Evolutionary conservation across 1,284 basidiomycete species (phyloP).

Genomic region (Sporisorium sorghi): DNA sequence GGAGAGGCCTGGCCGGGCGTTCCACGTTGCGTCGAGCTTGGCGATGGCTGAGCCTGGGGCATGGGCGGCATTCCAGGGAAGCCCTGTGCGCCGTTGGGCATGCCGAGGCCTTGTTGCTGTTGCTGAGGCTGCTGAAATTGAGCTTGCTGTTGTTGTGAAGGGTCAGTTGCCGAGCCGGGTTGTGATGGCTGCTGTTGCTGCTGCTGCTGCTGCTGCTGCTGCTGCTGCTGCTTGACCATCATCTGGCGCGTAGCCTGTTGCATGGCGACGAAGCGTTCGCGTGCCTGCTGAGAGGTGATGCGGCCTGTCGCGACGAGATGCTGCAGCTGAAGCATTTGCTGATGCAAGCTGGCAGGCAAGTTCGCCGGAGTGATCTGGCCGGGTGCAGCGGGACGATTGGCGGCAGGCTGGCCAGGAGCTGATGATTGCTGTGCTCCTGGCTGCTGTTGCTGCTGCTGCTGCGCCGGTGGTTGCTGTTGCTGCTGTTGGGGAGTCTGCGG

Average conservation of each 20-base stretch:
- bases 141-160: too few species aligned
- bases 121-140: constrained; percentile 15
- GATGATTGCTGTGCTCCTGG: background rate
- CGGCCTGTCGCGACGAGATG: constrained; percentile 51
- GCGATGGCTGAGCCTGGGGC: constrained; percentile 19
- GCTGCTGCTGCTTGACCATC: constrained; percentile 51
- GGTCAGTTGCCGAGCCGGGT: constrained; percentile 12
- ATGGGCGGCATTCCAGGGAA: constrained; percentile 28
- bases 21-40: constrained; percentile 12
- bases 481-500: constrained; percentile 28
- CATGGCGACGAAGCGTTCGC: constrained; percentile 57
- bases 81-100: constrained; percentile 12
- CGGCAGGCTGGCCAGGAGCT: constrained; percentile 9
- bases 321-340: constrained; percentile 61
- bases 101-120: constrained; percentile 10
- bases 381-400: constrained; percentile 20
- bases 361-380: constrained; percentile 29
- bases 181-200: constrained; percentile 11
- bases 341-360: constrained; percentile 47
- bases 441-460: constrained; percentile 17
- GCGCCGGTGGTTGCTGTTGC: constrained; percentile 13
- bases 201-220: constrained; percentile 16
- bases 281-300: constrained; percentile 62
- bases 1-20: constrained; percentile 30
- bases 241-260: constrained; percentile 56